These are phyloP conservation scores for Corniculantispora saksenae DNA, from an alignment of 2,329 filamentous ascomycete genomes.

Conservation along the genomic window DNA sequence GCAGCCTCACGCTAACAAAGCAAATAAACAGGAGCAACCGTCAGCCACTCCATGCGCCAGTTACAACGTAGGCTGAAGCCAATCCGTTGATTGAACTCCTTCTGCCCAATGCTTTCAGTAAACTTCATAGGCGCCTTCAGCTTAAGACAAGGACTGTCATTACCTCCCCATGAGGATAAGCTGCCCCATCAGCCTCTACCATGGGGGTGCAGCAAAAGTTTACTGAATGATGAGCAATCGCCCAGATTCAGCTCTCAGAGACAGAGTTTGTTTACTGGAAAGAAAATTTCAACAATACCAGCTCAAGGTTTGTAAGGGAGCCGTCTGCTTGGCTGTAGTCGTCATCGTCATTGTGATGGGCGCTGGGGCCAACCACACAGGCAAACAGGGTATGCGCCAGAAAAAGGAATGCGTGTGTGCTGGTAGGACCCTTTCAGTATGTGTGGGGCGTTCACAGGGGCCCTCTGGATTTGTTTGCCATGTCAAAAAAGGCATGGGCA, in stretches of 20 bases:
- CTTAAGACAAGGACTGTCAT: too few species aligned
- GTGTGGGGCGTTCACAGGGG: not conserved
- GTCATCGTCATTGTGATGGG: not conserved
- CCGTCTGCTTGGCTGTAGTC: not conserved
- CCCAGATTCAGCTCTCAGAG: too few species aligned
- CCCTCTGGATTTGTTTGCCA: not conserved
- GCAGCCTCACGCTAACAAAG: conserved; percentile 15
- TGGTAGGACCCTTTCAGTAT: not conserved
- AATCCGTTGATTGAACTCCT: not conserved
- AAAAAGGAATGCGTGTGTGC: not conserved
- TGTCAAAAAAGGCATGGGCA: not conserved
- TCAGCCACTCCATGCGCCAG: not conserved
- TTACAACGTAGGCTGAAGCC: not conserved
- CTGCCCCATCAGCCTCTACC: too few species aligned
- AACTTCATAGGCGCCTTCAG: too few species aligned
- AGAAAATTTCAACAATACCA: not conserved
- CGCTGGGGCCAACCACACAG: not conserved
- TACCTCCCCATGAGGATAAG: too few species aligned
- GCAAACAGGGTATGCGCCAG: too few species aligned
- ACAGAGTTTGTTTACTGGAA: too few species aligned
- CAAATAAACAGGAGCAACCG: not conserved
- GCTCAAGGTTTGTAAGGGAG: not conserved
- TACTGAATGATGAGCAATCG: too few species aligned
- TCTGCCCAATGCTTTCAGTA: too few species aligned
- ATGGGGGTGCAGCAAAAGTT: too few species aligned